Evolutionary conservation across 306 rosid species (phyloP).

Genomic region (Luffa acutangula): DNA sequence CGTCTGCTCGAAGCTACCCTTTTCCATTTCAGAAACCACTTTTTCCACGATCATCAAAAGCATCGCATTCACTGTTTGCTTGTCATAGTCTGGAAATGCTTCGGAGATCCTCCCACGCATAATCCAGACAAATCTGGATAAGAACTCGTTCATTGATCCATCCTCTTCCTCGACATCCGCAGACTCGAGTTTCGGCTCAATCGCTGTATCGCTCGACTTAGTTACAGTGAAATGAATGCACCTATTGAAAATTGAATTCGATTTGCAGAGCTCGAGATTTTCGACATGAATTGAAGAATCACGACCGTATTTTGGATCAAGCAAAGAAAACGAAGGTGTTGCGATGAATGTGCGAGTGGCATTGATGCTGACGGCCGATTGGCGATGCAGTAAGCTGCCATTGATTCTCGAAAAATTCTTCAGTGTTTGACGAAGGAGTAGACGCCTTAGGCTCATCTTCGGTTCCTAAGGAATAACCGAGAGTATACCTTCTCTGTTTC

Average conservation of each 20-base stretch:
- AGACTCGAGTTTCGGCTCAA: neutral
- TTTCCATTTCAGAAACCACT: conserved; percentile 59
- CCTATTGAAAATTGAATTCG: conserved; percentile 3
- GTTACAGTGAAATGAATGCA: conserved; percentile 22
- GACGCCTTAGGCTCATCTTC: conserved; percentile 37
- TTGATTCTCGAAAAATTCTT: conserved; percentile 21
- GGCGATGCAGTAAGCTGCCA: conserved; percentile 13
- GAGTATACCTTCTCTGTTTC: neutral
- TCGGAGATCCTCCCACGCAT: conserved; percentile 52
- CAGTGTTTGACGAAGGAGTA: conserved; percentile 24
- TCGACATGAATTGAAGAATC: conserved; percentile 7
- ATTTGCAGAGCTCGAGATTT: conserved; percentile 8
- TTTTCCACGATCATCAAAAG: conserved; percentile 42
- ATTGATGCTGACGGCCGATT: neutral
- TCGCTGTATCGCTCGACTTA: conserved; percentile 12
- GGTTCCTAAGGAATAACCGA: neutral
- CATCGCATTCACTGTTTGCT: conserved; percentile 53
- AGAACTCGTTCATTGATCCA: conserved; percentile 48
- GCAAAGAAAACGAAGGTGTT: conserved; percentile 6
- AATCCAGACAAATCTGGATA: conserved; percentile 69
- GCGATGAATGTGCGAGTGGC: conserved; percentile 4
- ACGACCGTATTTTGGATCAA: neutral
- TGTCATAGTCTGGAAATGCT: conserved; percentile 36
- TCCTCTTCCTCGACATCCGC: conserved; percentile 27
- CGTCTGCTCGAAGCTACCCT: conserved; percentile 25